Evolutionary conservation across 352 stramenopile genomes (phyloP), one percentile per base, ranked within the genome.

Genomic region (Pythium graminicola): DNA sequence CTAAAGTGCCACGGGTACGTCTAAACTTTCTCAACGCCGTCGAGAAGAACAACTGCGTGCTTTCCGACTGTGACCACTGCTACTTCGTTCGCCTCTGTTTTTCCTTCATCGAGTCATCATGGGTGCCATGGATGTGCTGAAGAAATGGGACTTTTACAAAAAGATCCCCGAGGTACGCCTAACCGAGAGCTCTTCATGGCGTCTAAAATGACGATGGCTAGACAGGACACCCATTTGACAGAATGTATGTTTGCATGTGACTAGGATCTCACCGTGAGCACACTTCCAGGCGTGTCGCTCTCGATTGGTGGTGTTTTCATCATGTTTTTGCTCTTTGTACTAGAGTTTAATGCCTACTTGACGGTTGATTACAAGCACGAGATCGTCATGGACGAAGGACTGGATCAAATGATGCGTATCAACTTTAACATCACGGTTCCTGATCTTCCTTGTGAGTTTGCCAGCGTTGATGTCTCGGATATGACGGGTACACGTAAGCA

Each of bases 341-440:
- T 93, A 44, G 86, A 96, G 73, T 88, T 96, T 64, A 93, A 90
- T 65, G 82, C 66, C 57, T 96, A 86, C 69, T 56, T 95, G 9
- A 89, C 76, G 35, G 74, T 89, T 24, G 80, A 89, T 52, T 89
- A 93, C 71, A 80, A 89, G 65, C 89, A 91, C 64, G 78, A 91
- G 57, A 92, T 93, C 60, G 81, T 93, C 36, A 91, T 95, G 77
- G 85, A 95, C 70, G 74, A 93, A 50, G 77, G 73, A 2, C 65
- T 93, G 22, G 79, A 92, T 62, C 71, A 88, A 65, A 92, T 70
- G 36, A 82, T 94, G 66, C 85, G 91, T 50, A 96, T 99, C 44
- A 98, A 98, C 70, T 99, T 99, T 65, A 99, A 99, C 75, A 97
- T 99, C 64, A 98, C 95, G 27, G 80, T 99, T 40, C 84, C 97